Conservation (phyloP, 2,329 filamentous ascomycete species). For the Pestalotiopsis sp. region DNA sequence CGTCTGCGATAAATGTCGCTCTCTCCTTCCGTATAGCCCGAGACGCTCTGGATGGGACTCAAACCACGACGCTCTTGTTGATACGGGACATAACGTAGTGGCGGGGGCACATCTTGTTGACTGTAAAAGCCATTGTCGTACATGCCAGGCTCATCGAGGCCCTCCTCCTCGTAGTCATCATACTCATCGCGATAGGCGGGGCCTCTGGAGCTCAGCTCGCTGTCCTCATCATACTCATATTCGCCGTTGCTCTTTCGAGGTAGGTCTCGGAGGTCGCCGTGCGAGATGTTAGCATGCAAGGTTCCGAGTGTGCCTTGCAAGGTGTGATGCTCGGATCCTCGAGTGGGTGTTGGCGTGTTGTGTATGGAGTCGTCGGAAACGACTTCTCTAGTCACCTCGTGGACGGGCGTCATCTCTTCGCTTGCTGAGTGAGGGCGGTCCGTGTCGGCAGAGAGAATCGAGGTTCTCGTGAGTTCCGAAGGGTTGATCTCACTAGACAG, state of each 20-base stretch:
- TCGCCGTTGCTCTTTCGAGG: conserved; percentile 48
- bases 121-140: conserved; percentile 54
- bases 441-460: conserved; percentile 80
- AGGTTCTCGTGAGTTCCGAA: conserved; percentile 86
- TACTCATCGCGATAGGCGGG: conserved; percentile 35
- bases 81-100: conserved; percentile 68
- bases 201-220: conserved; percentile 46
- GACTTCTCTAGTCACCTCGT: conserved; percentile 64
- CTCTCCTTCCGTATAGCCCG: conserved; percentile 77
- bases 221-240: conserved; percentile 51
- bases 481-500: conserved; percentile 83
- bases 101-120: conserved; percentile 65
- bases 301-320: conserved; percentile 63
- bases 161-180: conserved; percentile 46
- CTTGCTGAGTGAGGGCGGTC: conserved; percentile 72
- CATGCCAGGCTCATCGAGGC: conserved; percentile 33
- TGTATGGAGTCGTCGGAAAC: conserved; percentile 60
- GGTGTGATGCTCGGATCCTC: conserved; percentile 47
- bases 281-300: conserved; percentile 66
- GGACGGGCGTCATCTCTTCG: conserved; percentile 62
- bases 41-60: conserved; percentile 91
- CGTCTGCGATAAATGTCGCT: conserved; percentile 60
- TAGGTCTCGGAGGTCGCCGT: conserved; percentile 59
- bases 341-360: conserved; percentile 62
- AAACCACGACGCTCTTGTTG: conserved; percentile 71